Conservation (phyloP, 306 rosid genomes). For the Cucurbita ficifolia region DNA sequence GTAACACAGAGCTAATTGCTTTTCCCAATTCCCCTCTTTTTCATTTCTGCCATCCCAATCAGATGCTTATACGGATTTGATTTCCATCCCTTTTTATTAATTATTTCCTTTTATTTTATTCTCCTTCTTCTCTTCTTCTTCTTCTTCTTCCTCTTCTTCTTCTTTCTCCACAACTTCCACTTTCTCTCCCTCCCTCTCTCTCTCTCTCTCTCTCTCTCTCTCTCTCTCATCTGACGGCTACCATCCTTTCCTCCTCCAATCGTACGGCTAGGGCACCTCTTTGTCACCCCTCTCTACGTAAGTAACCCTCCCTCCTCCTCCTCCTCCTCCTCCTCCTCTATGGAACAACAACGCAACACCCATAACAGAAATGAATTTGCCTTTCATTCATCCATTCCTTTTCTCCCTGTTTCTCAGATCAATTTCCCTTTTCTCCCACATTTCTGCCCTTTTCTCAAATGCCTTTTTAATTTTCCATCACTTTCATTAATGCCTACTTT, state of each 20-base stretch:
- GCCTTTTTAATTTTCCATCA: constrained; percentile 1
- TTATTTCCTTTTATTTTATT: neutral
- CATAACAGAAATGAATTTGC: neutral
- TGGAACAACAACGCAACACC: no score
- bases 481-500: constrained; percentile 3
- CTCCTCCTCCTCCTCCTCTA: neutral
- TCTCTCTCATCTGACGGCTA: constrained; percentile 63
- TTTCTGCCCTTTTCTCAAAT: neutral
- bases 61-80: neutral
- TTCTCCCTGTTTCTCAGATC: neutral
- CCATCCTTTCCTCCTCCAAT: constrained; percentile 48
- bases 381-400: neutral
- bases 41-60: neutral
- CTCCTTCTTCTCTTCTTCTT: neutral
- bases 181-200: constrained; percentile 3
- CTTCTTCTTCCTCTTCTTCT: neutral
- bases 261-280: constrained; percentile 48
- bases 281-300: constrained; percentile 51
- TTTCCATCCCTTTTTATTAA: neutral
- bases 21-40: neutral
- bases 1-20: neutral
- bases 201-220: constrained; percentile 3
- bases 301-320: constrained; percentile 12
- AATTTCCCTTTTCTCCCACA: neutral
- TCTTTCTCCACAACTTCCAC: constrained; percentile 13